Evolutionary conservation across 1,284 basidiomycete species (phyloP), one percentile per base, ranked within the genome.

Genomic region (Microbotryum silenes-acaulis): DNA sequence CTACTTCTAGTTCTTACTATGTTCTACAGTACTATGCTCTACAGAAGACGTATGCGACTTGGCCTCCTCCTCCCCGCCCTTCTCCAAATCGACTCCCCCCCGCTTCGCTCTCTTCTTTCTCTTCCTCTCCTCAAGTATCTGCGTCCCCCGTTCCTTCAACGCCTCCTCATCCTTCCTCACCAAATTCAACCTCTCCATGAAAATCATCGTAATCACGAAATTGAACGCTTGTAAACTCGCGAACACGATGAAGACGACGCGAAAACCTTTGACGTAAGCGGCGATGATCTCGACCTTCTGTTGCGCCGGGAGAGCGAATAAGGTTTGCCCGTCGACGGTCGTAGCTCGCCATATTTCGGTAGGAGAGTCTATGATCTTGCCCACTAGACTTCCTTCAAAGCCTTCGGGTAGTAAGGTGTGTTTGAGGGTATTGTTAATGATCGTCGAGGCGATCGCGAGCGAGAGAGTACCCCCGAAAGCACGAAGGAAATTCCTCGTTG

Each of bases 401-500:
- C 71, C 10, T 82, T 73, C 6, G 65, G 68, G 29, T 80, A 74
- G 1, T 65, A 69, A 59, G 72, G 71, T 77, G 79, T 71, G 64
- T 3, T 78, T 78, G 9, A 85, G 75, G 4, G 78, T 76, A 70
- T 85, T 84, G 72, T 84, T 84, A 59, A 76, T 65, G 50, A 75
- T 73, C 7, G 83, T 81, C 1, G 82, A 80, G 14, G 81, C 82
- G 42, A 87, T 76, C 0, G 85, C 84, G 1, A 87, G 77, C 9
- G 81, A 77, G 0, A 87, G 70, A 0, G 85, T 82, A 23, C 84
- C 85, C 25, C 85, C 85, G 3, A 87, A 76, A 20, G 82, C 74
- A 6, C 85, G 81, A 59, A 85, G 77, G 70, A 87, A 86, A 70
- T 86, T 87, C 37, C 85, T 79, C 55, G 84, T 80, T 0, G 82